These are phyloP conservation scores for Monosporascus sp. DNA, from an alignment of 2,329 filamentous ascomycete genomes.

Conservation along the genomic window DNA sequence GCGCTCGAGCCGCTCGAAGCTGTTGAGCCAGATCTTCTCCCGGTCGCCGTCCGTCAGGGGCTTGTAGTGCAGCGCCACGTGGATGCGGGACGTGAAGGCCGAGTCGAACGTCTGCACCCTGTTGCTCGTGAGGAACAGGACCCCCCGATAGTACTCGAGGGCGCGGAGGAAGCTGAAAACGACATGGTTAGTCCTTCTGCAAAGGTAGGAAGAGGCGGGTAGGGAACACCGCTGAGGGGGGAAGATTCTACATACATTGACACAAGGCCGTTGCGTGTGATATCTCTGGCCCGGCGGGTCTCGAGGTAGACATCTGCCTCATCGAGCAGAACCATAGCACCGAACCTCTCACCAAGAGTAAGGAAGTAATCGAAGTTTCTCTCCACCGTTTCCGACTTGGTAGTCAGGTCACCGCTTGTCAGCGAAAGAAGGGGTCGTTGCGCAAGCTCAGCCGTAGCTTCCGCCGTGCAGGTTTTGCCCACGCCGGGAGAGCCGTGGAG, in stretches of 20 bases:
- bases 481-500: slow-evolving; percentile 49
- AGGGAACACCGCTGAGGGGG: no score
- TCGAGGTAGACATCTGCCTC: slow-evolving; percentile 58
- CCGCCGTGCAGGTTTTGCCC: slow-evolving; percentile 52
- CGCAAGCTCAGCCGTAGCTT: slow-evolving; percentile 47
- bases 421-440: slow-evolving; percentile 46
- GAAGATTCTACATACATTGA: slow-evolving; percentile 23
- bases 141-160: slow-evolving; percentile 45
- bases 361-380: slow-evolving; percentile 42
- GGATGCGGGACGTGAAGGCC: slow-evolving; percentile 44
- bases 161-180: slow-evolving; percentile 36
- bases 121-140: slow-evolving; percentile 47
- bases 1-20: slow-evolving; percentile 39
- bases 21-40: slow-evolving; percentile 38
- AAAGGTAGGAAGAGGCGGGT: no score
- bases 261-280: slow-evolving; percentile 42
- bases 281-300: slow-evolving; percentile 37
- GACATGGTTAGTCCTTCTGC: no score
- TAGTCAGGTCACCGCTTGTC: slow-evolving; percentile 43
- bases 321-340: slow-evolving; percentile 49
- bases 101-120: slow-evolving; percentile 41
- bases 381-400: slow-evolving; percentile 33
- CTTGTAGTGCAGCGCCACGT: slow-evolving; percentile 42
- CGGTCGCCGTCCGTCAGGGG: slow-evolving; percentile 35
- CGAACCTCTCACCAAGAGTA: slow-evolving; percentile 42